A percentile compares a stretch with the other conserved stretches of the same genome.
phyloP scores from a whole-genome alignment of 148 eudicot genomes.

The Selenicereus undatus region DNA sequence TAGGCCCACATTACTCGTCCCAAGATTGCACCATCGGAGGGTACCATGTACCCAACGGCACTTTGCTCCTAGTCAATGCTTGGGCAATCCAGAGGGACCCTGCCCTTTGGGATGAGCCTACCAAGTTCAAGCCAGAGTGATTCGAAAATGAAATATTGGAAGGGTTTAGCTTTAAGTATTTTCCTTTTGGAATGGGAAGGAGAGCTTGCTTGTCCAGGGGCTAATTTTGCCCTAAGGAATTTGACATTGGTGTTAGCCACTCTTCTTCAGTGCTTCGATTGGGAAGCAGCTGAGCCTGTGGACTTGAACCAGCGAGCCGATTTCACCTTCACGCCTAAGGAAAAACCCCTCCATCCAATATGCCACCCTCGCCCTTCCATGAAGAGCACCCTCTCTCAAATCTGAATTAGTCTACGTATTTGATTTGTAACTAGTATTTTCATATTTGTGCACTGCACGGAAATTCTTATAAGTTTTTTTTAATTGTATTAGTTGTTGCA shows the following conservation, averaged over 20 bases:
- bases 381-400: constrained; percentile 11
- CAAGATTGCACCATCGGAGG: constrained; percentile 29
- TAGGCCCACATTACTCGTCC: constrained; percentile 30
- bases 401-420: neutral
- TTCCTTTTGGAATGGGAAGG: constrained; percentile 35
- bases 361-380: constrained; percentile 22
- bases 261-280: constrained; percentile 33
- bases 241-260: constrained; percentile 21
- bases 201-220: constrained; percentile 29
- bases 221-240: constrained; percentile 26
- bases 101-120: constrained; percentile 26
- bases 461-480: neutral
- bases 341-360: constrained; percentile 18
- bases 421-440: neutral
- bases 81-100: constrained; percentile 35
- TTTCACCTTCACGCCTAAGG: constrained; percentile 11
- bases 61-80: constrained; percentile 26
- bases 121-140: constrained; percentile 29
- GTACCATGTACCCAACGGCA: constrained; percentile 24
- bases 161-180: constrained; percentile 22
- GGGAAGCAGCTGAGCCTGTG: constrained; percentile 13
- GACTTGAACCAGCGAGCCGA: constrained; percentile 16
- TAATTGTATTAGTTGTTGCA: neutral
- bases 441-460: neutral
- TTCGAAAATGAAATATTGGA: constrained; percentile 18